Base-by-base conservation (phyloP, 108 stramenopile genomes). In the Cylindrotheca closterium region DNA sequence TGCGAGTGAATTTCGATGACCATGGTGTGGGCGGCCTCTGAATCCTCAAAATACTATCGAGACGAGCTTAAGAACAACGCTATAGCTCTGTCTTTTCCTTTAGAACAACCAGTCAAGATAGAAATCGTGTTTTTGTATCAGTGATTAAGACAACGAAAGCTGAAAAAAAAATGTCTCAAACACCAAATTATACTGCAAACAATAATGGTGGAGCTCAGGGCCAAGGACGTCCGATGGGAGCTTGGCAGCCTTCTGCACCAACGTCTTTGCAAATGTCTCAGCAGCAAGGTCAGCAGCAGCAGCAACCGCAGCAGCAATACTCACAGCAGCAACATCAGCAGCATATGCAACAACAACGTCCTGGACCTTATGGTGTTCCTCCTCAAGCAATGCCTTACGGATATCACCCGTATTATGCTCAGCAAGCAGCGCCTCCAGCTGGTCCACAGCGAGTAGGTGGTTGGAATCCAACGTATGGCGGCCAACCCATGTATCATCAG, bases 191-290 rank as follows among this genome's bases (percentile, higher is more conserved):
- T n/a, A 22, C 31, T 31, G 32, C 32, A 30, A 47, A 24, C 27
- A 34, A 34, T 21, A 15, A 4, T 5, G 33, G 33, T 4, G 18
- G 29, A 17, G 33, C 33, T 4, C 37, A 45, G 7, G 33, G 37
- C 3, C 33, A 62, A 25, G 27, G 21, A 49, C 55, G 58, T n/a
- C 67, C 67, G 29, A 62, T 58, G 52, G 69, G 69, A 54, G 69
- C 69, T 47, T 75, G 74, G 74, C 74, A 75, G 52, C 67, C 74
- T 1, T 46, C 74, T 3, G 65, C 58, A 24, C 74, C 74, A 23
- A 75, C 74, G 4, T 67, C 60, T 25, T 23, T 57, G 47, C 66
- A 62, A 49, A 54, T 53, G 65, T 25, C 69, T 18, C 68, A 60
- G 45, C 67, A 59, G 26, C 57, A 46, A 42, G 66, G 58, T 30